Percentiles rank a stretch among this genome's conserved stretches.
These are phyloP conservation scores for Phytophthora hybrid DNA, from an alignment of 352 stramenopile genomes.

Conservation along the genomic window DNA sequence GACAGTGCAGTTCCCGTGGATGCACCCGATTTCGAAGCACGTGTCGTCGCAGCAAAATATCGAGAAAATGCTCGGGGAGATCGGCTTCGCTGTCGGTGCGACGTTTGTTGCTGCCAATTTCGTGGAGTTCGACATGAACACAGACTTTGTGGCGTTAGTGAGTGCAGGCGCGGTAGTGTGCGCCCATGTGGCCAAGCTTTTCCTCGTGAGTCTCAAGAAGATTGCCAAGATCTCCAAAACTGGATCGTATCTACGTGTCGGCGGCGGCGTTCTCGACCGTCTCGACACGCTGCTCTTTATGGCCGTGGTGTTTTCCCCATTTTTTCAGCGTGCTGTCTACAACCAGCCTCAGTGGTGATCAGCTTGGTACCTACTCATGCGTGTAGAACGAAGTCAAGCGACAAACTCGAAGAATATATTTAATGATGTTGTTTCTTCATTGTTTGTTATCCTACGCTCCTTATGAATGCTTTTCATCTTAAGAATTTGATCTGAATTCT, in stretches of 20 bases:
- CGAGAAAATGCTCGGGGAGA: slow-evolving; percentile 63
- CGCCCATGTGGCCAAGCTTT: slow-evolving; percentile 65
- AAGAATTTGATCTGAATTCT: too few species aligned
- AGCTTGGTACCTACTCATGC: too few species aligned
- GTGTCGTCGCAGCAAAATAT: slow-evolving; percentile 68
- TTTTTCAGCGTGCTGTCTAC: slow-evolving; percentile 52
- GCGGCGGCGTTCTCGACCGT: slow-evolving; percentile 65
- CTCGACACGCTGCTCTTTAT: slow-evolving; percentile 71
- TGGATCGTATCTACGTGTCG: slow-evolving; percentile 54
- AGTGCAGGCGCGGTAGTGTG: slow-evolving; percentile 45
- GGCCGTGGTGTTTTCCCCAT: slow-evolving; percentile 60
- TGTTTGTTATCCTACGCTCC: not conserved
- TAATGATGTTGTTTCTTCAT: slow-evolving; percentile 21
- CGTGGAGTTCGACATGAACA: slow-evolving; percentile 52
- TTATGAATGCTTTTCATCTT: not conserved
- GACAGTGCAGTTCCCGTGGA: slow-evolving; percentile 57
- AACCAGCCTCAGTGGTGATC: slow-evolving; percentile 41
- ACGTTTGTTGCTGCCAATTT: slow-evolving; percentile 40
- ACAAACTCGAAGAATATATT: slow-evolving; percentile 35
- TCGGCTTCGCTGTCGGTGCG: slow-evolving; percentile 47
- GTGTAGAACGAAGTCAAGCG: slow-evolving; percentile 17
- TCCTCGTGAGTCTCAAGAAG: slow-evolving; percentile 72
- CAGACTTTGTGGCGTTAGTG: slow-evolving; percentile 41
- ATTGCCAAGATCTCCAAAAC: slow-evolving; percentile 57
- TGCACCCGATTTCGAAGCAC: slow-evolving; percentile 56